phyloP scores from a whole-genome alignment of 495 filamentous ascomycete genomes.

The Jackrogersella minutella region DNA sequence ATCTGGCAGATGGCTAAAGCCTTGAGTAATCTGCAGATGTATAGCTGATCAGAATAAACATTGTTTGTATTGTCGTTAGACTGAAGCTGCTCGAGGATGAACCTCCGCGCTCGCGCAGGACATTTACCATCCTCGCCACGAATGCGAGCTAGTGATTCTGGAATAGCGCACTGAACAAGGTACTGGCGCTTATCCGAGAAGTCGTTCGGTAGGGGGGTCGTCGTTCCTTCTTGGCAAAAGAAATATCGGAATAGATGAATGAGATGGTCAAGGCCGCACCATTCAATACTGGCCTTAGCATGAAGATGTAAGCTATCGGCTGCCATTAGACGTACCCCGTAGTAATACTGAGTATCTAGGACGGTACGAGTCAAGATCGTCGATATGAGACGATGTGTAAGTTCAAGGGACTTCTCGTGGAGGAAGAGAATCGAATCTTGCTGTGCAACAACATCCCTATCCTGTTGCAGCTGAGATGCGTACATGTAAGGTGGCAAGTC shows the following conservation, averaged over 20 bases:
- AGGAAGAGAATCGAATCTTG: constrained; percentile 71
- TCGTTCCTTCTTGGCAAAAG: constrained; percentile 74
- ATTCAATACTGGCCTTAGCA: constrained; percentile 67
- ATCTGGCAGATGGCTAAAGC: constrained; percentile 81
- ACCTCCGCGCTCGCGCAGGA: constrained; percentile 75
- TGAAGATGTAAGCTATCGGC: constrained; percentile 76
- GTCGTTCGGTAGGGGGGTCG: constrained; percentile 82
- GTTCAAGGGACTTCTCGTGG: constrained; percentile 39
- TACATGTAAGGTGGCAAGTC: constrained; percentile 96
- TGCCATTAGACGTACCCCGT: constrained; percentile 87
- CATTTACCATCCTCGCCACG: constrained; percentile 78
- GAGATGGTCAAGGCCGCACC: constrained; percentile 83
- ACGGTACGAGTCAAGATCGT: constrained; percentile 87
- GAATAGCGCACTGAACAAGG: constrained; percentile 80
- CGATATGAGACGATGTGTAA: constrained; percentile 76
- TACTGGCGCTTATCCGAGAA: constrained; percentile 86
- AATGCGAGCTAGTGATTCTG: constrained; percentile 78
- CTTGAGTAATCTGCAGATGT: constrained; percentile 81
- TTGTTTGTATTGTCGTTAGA: constrained; percentile 95
- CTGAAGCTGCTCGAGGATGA: constrained; percentile 85
- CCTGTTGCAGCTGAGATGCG: constrained; percentile 94
- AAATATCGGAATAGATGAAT: constrained; percentile 83
- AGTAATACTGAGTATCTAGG: constrained; percentile 91
- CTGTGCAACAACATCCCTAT: constrained; percentile 95
- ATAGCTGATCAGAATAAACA: constrained; percentile 84